Evolutionary conservation across 2,329 filamentous ascomycete species (phyloP), one percentile per base, ranked within the genome.

Genomic region (Exophiala spinifera): DNA sequence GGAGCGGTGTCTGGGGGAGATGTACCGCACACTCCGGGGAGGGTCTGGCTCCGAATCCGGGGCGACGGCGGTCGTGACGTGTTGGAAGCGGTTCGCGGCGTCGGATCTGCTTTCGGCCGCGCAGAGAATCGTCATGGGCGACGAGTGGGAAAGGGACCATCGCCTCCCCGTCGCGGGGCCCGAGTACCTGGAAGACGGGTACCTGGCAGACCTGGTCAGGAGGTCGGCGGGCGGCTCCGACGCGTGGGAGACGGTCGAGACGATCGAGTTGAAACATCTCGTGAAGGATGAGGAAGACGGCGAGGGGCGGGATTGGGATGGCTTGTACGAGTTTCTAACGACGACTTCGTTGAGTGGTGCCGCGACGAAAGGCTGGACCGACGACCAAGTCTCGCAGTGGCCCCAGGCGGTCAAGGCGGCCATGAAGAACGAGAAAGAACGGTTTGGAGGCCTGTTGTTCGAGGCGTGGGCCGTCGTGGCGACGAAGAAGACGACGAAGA

Each of bases 21-120:
- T 46, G 50, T 49, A 33, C 46, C 20, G 76, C 0, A 72, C 78
- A 3, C 67, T 74, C 67, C 71, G 0, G 74, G 74, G 1, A 76
- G 75, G 1, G 55, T 17, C 3, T n/a, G n/a, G n/a, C n/a, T n/a
- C n/a, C n/a, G n/a, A n/a, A n/a, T n/a, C n/a, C n/a, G n/a, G n/a
- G n/a, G n/a, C n/a, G n/a, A n/a, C n/a, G n/a, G 37, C 52, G 2
- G 3, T 17, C 3, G 39, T 55, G 4, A 25, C 44, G 11, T 31
- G 37, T 4, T 55, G 52, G 52, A 49, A 50, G 15, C 46, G 46
- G 37, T 55, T 25, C 19, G 46, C 34, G 8, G 34, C 43, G 4
- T 21, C 23, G 28, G 19, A 36, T 20, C 17, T 55, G 11, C 28
- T 55, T 10, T 33, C 46, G 19, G 47, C 52, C 11, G 52, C 52